These are phyloP conservation scores for Thraustotheca clavata DNA, from an alignment of 352 stramenopile genomes.

Conservation along the genomic window DNA sequence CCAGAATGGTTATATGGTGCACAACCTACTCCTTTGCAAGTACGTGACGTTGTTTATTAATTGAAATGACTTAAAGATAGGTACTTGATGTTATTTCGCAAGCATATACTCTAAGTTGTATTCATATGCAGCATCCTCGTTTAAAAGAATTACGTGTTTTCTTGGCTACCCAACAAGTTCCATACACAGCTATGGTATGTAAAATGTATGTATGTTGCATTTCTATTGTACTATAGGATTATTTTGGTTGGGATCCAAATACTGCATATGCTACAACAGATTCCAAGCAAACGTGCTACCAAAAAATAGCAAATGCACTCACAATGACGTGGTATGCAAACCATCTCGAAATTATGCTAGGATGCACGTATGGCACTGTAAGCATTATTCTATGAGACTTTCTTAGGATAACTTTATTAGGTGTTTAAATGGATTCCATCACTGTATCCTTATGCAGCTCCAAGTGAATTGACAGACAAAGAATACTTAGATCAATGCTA, in stretches of 20 bases:
- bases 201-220: not conserved
- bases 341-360: conserved; percentile 45
- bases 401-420: conserved; percentile 25
- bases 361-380: conserved; percentile 59
- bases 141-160: conserved; percentile 62
- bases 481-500: conserved; percentile 78
- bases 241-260: conserved; percentile 77
- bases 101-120: conserved; percentile 66
- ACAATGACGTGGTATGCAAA: conserved; percentile 60
- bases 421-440: conserved; percentile 58
- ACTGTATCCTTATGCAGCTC: conserved; percentile 81
- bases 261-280: conserved; percentile 30
- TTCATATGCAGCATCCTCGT: conserved; percentile 50
- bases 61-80: conserved; percentile 23
- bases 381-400: not conserved
- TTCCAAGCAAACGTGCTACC: conserved; percentile 35
- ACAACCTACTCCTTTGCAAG: conserved; percentile 40
- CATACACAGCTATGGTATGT: conserved; percentile 42
- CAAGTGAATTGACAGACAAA: conserved; percentile 42
- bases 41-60: not conserved
- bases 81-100: conserved; percentile 46
- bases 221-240: conserved; percentile 33
- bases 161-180: conserved; percentile 34
- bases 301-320: conserved; percentile 54
- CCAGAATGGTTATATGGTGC: conserved; percentile 33